Base-by-base conservation (phyloP, 2,329 filamentous ascomycete genomes). In the Magnaporthales sp. region DNA sequence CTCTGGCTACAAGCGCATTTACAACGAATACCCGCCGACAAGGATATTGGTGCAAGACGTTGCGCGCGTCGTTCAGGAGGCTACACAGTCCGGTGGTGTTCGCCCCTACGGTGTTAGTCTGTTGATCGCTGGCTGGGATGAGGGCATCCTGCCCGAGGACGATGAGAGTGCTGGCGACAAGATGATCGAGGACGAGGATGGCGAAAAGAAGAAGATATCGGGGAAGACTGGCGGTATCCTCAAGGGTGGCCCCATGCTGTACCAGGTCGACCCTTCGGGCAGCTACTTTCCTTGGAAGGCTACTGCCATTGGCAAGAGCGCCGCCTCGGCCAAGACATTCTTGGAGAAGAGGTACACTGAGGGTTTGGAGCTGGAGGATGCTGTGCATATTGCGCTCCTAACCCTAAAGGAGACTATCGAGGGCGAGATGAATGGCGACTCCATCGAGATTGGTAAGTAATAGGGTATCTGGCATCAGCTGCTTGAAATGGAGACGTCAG, bases 231-330 rank as follows among this genome's bases (percentile, higher is more conserved):
- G 94, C 30, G 95, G 95, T 63, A 95, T 96, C 72, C 84, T 95
- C 73, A 98, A 97, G 83, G 94, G 95, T 65, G 94, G 95, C 6
- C 95, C 95, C 63, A 97, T 96, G 85, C 81, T 99, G 76, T 99
- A 99, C 82, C 94, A 99, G 82, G 95, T 99, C 72, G 95, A 99
- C 77, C 95, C 95, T n/a, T 97, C 92, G 71, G 95, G 95, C 72
- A 96, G 92, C 78, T 99, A 99, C 78, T 99, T 97, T 78, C 95
- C 95, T 4, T 99, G 95, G 95, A 99, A 99, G 84, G 95, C 95
- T 58, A 99, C 95, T 63, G 95, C 95, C 65, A 99, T 99, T 75
- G 95, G 95, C 75, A 99, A 99, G 87, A 96, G 93, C 76, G 95
- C 95, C 66, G 97, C 95, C 56, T 96, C 93, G 74, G 95, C 95